Conservation (phyloP, 768 basidiomycete genomes). For the Auriscalpium vulgare region DNA sequence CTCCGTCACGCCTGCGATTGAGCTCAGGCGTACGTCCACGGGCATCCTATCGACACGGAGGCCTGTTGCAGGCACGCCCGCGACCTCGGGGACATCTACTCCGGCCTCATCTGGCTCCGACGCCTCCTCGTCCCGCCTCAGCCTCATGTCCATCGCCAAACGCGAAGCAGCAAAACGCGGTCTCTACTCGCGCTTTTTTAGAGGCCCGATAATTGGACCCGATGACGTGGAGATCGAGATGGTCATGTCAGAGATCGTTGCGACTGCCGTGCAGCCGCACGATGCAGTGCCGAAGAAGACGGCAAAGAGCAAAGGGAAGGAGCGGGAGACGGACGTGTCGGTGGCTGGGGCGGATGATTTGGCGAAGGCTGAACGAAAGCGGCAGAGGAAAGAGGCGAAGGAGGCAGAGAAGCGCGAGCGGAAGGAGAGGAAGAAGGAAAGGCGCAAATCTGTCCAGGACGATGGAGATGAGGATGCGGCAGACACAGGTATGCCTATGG, state of each 20-base stretch:
- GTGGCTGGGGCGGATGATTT: neutral
- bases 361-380: neutral
- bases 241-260: neutral
- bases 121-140: constrained; percentile 29
- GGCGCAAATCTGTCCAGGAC: no score
- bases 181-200: constrained; percentile 77
- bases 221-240: constrained; percentile 22
- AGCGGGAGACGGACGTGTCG: no score
- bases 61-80: constrained; percentile 43
- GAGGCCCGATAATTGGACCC: constrained; percentile 61
- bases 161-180: constrained; percentile 67
- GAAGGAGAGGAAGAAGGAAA: neutral
- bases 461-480: no score
- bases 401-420: constrained; percentile 4
- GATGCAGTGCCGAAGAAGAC: neutral
- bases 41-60: constrained; percentile 71
- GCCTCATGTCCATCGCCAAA: constrained; percentile 58
- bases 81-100: constrained; percentile 28
- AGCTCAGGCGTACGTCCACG: constrained; percentile 55
- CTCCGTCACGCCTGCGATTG: constrained; percentile 11
- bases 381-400: constrained; percentile 1
- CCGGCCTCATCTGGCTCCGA: constrained; percentile 32
- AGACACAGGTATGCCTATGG: no score
- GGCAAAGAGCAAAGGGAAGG: constrained; percentile 1
- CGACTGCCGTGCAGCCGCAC: neutral